Percentiles rank a stretch among this genome's conserved stretches.
Conservation (phyloP, 805 yeast genomes). For the Sugiyamaella marilandica region DNA sequence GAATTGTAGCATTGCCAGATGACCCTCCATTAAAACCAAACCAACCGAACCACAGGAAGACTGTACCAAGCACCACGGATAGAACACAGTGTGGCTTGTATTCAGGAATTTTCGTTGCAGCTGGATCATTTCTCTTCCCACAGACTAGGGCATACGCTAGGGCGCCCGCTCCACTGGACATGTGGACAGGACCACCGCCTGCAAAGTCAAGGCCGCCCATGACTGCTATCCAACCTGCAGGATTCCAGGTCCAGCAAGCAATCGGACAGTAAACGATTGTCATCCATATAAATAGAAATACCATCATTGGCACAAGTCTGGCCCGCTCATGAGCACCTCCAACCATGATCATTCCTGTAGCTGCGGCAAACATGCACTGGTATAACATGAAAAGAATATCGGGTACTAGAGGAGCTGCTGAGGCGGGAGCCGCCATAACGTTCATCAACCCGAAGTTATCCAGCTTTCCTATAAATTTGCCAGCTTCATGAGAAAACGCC, state of each 20-base stretch:
- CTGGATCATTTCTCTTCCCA: slow-evolving; percentile 84
- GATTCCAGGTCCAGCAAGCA: slow-evolving; percentile 98
- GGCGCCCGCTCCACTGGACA: slow-evolving; percentile 91
- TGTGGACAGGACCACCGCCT: slow-evolving; percentile 98
- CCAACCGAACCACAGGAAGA: slow-evolving; percentile 98
- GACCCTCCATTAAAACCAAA: slow-evolving; percentile 99
- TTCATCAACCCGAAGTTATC: slow-evolving; percentile 74
- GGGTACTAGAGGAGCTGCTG: slow-evolving; percentile 60
- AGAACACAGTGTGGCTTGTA: slow-evolving; percentile 93
- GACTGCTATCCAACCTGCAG: slow-evolving; percentile 76
- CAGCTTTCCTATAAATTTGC: slow-evolving; percentile 74
- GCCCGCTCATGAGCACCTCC: slow-evolving; percentile 99
- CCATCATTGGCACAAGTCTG: slow-evolving; percentile 92
- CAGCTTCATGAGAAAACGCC: slow-evolving; percentile 69
- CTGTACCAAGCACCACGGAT: slow-evolving; percentile 85
- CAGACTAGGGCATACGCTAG: slow-evolving; percentile 85
- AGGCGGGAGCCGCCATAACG: slow-evolving; percentile 76
- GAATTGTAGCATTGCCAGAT: slow-evolving; percentile 85
- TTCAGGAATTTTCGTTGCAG: slow-evolving; percentile 70
- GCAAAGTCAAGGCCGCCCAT: slow-evolving; percentile 93
- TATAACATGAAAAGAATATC: slow-evolving; percentile 84
- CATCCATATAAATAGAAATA: slow-evolving; percentile 88
- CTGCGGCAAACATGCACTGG: slow-evolving; percentile 96
- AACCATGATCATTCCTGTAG: slow-evolving; percentile 87
- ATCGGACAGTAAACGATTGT: slow-evolving; percentile 93